These are phyloP conservation scores for Fusarium continuum DNA, from an alignment of 2,329 filamentous ascomycete genomes.

Conservation along the genomic window DNA sequence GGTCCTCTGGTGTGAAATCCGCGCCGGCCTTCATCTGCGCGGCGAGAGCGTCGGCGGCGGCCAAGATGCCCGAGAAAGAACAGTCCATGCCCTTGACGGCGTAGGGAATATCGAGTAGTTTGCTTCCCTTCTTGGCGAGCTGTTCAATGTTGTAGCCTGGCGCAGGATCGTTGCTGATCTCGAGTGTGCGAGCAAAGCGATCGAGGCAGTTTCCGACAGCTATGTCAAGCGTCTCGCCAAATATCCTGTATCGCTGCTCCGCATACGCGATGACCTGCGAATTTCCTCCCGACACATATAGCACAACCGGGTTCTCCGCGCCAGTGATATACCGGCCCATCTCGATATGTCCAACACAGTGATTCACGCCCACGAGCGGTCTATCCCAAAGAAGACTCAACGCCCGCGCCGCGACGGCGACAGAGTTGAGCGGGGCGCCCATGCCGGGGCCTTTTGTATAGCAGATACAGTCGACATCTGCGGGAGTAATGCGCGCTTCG, in stretches of 20 bases:
- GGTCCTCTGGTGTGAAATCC: slow-evolving; percentile 80
- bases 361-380: slow-evolving; percentile 93
- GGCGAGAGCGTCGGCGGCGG: slow-evolving; percentile 82
- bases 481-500: slow-evolving; percentile 68
- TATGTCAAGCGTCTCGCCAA: slow-evolving; percentile 96
- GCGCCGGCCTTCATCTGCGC: slow-evolving; percentile 64
- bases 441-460: slow-evolving; percentile 97
- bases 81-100: slow-evolving; percentile 99
- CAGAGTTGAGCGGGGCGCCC: slow-evolving; percentile 89
- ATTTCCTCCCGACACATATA: slow-evolving; percentile 96
- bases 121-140: slow-evolving; percentile 77
- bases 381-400: slow-evolving; percentile 85
- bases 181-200: slow-evolving; percentile 89
- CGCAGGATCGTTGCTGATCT: slow-evolving; percentile 94
- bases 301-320: slow-evolving; percentile 88
- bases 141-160: slow-evolving; percentile 99
- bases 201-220: slow-evolving; percentile 98
- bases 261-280: slow-evolving; percentile 98
- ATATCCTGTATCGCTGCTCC: slow-evolving; percentile 93
- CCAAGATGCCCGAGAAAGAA: slow-evolving; percentile 92
- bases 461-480: slow-evolving; percentile 89
- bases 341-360: slow-evolving; percentile 98
- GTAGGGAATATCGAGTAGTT: slow-evolving; percentile 88
- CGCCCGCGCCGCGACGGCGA: slow-evolving; percentile 85
- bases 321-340: slow-evolving; percentile 96